Percentiles rank a stretch among this genome's conserved stretches.
Evolutionary conservation across 2,329 filamentous ascomycete species (phyloP).

Genomic region (Penicillium sp.): DNA sequence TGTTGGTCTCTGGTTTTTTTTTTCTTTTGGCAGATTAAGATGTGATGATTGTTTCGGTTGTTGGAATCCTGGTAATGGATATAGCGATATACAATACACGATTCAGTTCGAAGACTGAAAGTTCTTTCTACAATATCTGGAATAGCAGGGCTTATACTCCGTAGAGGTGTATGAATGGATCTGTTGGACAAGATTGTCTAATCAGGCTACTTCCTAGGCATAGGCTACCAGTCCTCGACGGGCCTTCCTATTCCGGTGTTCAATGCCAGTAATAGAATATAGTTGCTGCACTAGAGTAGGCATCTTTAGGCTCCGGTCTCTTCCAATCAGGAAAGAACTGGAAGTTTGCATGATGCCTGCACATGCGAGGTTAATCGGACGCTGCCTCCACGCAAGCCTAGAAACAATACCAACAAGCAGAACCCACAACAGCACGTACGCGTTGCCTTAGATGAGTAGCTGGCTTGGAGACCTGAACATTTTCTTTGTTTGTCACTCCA

Average conservation of each 20-base stretch:
- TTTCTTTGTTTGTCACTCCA: not conserved
- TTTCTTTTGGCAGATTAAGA: constrained; percentile 23
- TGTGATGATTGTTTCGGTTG: constrained; percentile 23
- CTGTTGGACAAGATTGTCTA: not conserved
- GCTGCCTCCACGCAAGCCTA: not conserved
- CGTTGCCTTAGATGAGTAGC: not conserved
- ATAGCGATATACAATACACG: constrained; percentile 26
- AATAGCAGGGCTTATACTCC: not conserved
- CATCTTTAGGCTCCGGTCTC: not conserved
- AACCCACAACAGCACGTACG: not conserved
- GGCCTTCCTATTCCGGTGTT: constrained; percentile 1
- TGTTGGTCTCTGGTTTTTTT: constrained; percentile 29
- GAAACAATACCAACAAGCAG: not conserved
- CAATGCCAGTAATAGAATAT: not conserved
- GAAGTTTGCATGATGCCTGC: constrained; percentile 4
- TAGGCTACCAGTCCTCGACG: constrained; percentile 17
- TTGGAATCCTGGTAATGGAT: constrained; percentile 22
- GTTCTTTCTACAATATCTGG: too few species aligned
- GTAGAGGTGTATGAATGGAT: not conserved
- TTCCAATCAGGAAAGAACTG: not conserved
- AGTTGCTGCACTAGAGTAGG: not conserved
- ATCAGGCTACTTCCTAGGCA: not conserved
- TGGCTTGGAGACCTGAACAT: not conserved
- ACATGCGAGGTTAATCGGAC: constrained; percentile 3
- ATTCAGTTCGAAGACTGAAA: constrained; percentile 8